Evolutionary conservation across 768 basidiomycete species (phyloP).

Genomic region (Hirschioporus abietinus): DNA sequence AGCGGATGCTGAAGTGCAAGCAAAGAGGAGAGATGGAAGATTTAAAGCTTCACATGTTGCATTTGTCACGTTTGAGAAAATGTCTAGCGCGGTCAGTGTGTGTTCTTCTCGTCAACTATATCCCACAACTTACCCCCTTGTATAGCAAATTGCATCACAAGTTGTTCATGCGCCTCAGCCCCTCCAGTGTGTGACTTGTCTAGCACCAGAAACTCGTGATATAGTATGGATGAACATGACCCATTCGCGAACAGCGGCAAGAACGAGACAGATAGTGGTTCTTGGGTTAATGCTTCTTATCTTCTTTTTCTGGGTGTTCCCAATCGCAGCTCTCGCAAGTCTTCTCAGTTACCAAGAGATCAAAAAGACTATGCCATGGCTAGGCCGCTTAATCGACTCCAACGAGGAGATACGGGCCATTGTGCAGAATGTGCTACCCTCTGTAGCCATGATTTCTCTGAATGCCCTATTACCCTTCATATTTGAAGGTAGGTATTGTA

Average conservation of each 20-base stretch:
- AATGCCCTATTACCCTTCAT: slow-evolving; percentile 88
- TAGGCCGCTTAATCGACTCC: slow-evolving; percentile 77
- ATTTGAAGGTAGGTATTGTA: slow-evolving; percentile 60
- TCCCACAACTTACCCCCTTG: slow-evolving; percentile 2
- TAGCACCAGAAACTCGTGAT: slow-evolving; percentile 92
- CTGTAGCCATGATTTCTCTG: slow-evolving; percentile 82
- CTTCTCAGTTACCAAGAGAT: slow-evolving; percentile 92
- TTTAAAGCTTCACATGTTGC: slow-evolving; percentile 82
- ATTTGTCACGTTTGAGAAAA: slow-evolving; percentile 95
- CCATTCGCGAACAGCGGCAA: slow-evolving; percentile 50
- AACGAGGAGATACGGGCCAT: slow-evolving; percentile 78
- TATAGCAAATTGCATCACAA: slow-evolving; percentile 84
- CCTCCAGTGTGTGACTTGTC: slow-evolving; percentile 58
- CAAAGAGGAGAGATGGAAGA: slow-evolving; percentile 61
- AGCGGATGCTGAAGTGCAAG: slow-evolving; percentile 79
- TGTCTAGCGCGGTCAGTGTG: slow-evolving; percentile 77
- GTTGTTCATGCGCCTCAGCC: slow-evolving; percentile 70
- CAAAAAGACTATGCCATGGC: slow-evolving; percentile 83
- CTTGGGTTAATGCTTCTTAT: slow-evolving; percentile 63
- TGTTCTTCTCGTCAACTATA: neutral
- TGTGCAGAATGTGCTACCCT: slow-evolving; percentile 92
- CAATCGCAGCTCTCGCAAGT: slow-evolving; percentile 81
- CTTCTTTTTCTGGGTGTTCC: slow-evolving; percentile 89
- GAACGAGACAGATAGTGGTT: slow-evolving; percentile 68
- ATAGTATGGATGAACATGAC: slow-evolving; percentile 92